Percentiles rank a stretch among this genome's conserved stretches.
Conservation (phyloP, 345 rosid genomes). For the Arabidopsis arenosa region DNA sequence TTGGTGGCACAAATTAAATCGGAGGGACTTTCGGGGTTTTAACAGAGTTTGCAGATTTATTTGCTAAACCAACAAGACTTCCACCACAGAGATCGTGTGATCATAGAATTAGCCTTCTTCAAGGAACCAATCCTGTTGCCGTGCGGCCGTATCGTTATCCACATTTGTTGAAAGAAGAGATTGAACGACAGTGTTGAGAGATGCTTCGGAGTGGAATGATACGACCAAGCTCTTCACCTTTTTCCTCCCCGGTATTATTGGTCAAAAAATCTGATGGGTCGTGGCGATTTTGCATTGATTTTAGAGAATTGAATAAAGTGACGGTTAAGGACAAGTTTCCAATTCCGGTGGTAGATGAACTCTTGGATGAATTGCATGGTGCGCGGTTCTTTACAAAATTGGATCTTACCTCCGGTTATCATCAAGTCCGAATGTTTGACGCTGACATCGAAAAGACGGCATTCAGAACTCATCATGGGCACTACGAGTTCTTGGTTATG, state of each 20-base stretch:
- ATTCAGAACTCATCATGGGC: no score
- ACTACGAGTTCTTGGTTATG: no score
- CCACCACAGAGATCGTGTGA: neutral
- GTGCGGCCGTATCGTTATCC: neutral
- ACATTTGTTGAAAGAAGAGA: neutral
- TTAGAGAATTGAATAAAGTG: neutral
- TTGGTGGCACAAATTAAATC: no score
- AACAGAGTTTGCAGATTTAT: neutral
- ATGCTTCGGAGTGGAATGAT: neutral
- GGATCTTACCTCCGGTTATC: no score
- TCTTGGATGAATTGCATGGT: no score
- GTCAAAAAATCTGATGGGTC: neutral
- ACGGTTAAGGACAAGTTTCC: neutral
- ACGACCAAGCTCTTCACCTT: neutral
- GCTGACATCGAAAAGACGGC: no score
- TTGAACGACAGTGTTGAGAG: neutral
- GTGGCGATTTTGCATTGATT: neutral
- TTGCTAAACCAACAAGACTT: neutral
- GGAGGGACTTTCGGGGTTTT: accelerated
- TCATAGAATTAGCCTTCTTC: neutral
- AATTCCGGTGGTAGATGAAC: no score
- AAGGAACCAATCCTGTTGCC: neutral
- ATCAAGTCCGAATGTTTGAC: no score
- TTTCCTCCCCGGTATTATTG: neutral
- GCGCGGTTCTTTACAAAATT: no score